These are phyloP conservation scores for Mycena alexandri DNA, from an alignment of 768 basidiomycete genomes.

Conservation along the genomic window DNA sequence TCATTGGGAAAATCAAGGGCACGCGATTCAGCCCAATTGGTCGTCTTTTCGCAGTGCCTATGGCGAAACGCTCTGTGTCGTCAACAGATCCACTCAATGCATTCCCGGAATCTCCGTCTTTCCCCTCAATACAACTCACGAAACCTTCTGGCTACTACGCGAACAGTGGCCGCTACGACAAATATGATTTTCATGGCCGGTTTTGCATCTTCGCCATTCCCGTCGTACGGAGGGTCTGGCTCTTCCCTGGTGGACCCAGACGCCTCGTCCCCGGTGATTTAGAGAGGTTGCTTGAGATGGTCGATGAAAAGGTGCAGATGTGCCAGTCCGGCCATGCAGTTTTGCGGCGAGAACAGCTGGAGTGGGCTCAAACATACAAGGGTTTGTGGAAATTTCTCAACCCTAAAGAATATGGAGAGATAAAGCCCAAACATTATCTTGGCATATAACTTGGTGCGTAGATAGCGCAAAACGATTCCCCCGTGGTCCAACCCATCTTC, in stretches of 20 bases:
- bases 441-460: not conserved
- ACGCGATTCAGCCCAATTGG: constrained; percentile 16
- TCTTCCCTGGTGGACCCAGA: constrained; percentile 1
- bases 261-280: constrained; percentile 21
- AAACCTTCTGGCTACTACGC: not conserved
- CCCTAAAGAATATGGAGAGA: constrained; percentile 12
- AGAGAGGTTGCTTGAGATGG: constrained; percentile 3
- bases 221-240: constrained; percentile 17
- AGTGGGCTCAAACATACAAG: constrained; percentile 5
- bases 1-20: constrained; percentile 24
- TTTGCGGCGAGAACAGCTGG: constrained; percentile 27
- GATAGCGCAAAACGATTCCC: too few species aligned
- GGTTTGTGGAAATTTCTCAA: constrained; percentile 2
- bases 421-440: constrained; percentile 4
- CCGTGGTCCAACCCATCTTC: too few species aligned
- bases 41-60: constrained; percentile 27
- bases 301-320: constrained; percentile 9
- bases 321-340: constrained; percentile 3
- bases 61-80: not conserved
- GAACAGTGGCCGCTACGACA: not conserved
- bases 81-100: not conserved
- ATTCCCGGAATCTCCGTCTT: not conserved
- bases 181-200: not conserved
- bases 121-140: constrained; percentile 20
- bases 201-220: constrained; percentile 32